Evolutionary conservation across 176 grass and related monocot species (phyloP).

Genomic region (maize (Zea mays)): DNA sequence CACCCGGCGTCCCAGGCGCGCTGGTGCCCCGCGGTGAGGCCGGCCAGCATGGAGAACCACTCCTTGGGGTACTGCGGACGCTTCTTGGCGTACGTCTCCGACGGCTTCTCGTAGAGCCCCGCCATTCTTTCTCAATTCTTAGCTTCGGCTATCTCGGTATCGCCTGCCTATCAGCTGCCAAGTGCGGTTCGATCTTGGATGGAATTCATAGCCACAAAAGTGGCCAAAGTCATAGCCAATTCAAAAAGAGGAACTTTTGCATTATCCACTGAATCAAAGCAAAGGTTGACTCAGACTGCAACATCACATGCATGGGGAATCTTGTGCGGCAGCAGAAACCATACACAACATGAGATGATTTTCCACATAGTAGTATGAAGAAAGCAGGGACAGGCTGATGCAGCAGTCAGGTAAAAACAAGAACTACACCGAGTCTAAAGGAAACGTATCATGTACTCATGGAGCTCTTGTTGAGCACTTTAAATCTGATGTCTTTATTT

Average conservation of each 20-base stretch:
- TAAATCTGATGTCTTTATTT: too few species aligned
- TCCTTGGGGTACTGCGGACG: conserved; percentile 61
- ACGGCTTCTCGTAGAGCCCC: conserved; percentile 39
- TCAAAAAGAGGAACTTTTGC: conserved; percentile 27
- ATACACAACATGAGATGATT: neutral
- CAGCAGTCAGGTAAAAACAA: neutral
- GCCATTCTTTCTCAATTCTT: conserved; percentile 45
- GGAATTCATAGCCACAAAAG: conserved; percentile 34
- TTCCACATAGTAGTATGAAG: neutral
- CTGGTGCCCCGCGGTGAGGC: conserved; percentile 47
- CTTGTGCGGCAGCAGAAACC: neutral
- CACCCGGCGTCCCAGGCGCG: conserved; percentile 62
- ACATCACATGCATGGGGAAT: conserved; percentile 16
- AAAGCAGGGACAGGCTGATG: neutral
- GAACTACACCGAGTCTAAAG: conserved; percentile 20
- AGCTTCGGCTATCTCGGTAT: neutral
- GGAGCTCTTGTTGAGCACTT: too few species aligned
- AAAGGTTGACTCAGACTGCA: neutral
- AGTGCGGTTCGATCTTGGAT: conserved; percentile 21
- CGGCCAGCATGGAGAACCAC: conserved; percentile 55
- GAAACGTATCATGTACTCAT: too few species aligned
- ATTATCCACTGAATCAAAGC: conserved; percentile 30
- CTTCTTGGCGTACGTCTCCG: conserved; percentile 51
- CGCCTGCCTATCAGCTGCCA: neutral
- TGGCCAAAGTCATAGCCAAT: conserved; percentile 24